Base-by-base conservation (phyloP, 1,284 basidiomycete genomes). In the Boletellus deceptivus region DNA sequence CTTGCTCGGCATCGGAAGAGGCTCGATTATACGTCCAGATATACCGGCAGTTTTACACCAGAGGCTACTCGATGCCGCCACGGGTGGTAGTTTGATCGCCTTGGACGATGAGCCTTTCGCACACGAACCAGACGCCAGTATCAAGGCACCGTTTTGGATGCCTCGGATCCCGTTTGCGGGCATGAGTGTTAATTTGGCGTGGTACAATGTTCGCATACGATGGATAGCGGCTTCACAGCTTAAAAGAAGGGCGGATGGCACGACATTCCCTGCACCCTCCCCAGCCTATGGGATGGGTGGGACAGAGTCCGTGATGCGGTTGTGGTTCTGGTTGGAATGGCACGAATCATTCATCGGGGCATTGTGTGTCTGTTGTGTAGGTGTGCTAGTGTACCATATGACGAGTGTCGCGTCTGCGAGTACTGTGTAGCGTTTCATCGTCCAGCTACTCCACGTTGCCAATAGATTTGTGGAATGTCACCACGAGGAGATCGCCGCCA, bases 1-100 rank as follows among this genome's bases (percentile, higher is more conserved):
- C 62, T 73, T 93, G 25, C 73, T 92, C 27, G 92, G 92, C 1
- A 73, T 94, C 22, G 92, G 84, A n/a, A 75, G 92, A 49, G 74
- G 75, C 2, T 78, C 90, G 1, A 71, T 89, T 9, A 64, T 85
- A 3, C 76, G 76, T 51, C 91, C 91, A 0, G 70, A 81, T 43
- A 71, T 92, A 27, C 86, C 87, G 0, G 57, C 53, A 11, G 49
- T 74, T 39, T 62, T 83, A 33, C 61, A 29, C 10, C 34, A 48
- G 31, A 66, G 56, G 43, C 49, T 55, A 3, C 20, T 48, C 10
- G 25, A 35, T 48, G 57, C 48, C 13, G 50, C 40, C 44, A 51
- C 29, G 50, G 38, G 9, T n/a, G 52, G 35, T 4, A 54, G 38
- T 27, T 50, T 37, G 53, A 60, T 57, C 52, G 41, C 54, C 50